Percentiles rank a stretch among this genome's conserved stretches.
These are phyloP conservation scores for Xylaria sp. DNA, from an alignment of 2,329 filamentous ascomycete species.

Conservation along the genomic window DNA sequence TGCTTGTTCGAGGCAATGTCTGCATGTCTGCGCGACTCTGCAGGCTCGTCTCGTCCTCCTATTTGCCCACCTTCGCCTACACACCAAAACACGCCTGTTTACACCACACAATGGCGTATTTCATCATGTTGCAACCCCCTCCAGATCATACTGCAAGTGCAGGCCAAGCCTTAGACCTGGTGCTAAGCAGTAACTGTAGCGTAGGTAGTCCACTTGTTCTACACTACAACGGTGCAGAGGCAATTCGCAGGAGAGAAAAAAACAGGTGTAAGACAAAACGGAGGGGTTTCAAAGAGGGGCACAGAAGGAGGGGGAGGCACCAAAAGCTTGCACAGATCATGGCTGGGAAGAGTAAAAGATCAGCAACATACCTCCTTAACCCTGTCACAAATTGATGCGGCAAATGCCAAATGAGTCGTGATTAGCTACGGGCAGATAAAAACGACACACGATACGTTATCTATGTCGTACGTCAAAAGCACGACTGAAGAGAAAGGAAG, in stretches of 20 bases:
- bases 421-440: not conserved
- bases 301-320: conserved; percentile 21
- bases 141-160: conserved; percentile 4
- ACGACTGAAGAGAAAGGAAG: not conserved
- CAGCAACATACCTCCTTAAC: conserved; percentile 43
- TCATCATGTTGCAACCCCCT: conserved; percentile 21
- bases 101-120: conserved; percentile 29
- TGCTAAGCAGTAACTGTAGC: not conserved
- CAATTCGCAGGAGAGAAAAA: not conserved
- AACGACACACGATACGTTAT: not conserved
- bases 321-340: conserved; percentile 31
- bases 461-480: not conserved
- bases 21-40: conserved; percentile 20
- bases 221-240: conserved; percentile 15
- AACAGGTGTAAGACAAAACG: conserved; percentile 4
- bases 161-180: not conserved
- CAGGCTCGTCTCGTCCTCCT: conserved; percentile 27
- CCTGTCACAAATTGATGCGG: conserved; percentile 19
- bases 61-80: conserved; percentile 29
- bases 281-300: conserved; percentile 33
- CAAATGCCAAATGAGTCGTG: not conserved
- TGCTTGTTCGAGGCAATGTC: conserved; percentile 20
- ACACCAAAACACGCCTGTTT: conserved; percentile 12
- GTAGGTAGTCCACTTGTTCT: not conserved
- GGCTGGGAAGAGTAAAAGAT: conserved; percentile 37